Base-by-base conservation (phyloP, 179 eudicot species). In the Camellia oleifera region DNA sequence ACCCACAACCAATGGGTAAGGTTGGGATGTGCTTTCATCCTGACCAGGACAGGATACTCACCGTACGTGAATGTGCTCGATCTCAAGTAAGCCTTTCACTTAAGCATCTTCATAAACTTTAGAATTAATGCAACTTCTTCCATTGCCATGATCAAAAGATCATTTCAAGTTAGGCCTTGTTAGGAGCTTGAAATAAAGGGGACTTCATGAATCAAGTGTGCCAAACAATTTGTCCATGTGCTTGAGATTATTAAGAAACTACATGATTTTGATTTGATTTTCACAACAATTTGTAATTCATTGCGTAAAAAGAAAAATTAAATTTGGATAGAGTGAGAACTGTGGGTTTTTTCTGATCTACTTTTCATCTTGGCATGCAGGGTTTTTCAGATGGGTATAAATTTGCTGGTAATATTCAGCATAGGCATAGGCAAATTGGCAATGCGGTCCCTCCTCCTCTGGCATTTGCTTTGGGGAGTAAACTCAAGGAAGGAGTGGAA, bases 21-120 rank as follows among this genome's bases (percentile, higher is more conserved):
- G 98, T 95, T 12, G 97, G 97, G 72, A 95, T 93, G 98, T 93
- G 98, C 87, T 95, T 95, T 87, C 98, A 93, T 57, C 97, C 98
- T 23, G 97, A 93, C 69, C 97, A 93, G 81, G 98, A 95, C 77
- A 87, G 98, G 78, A 95, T 95, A 14, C 89, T 95, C 42, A 93
- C 98, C 7, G 97, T 95, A 14, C 97, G 97, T 52, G 98, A 95
- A 82, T 95, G 97, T 85, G 98, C 98, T 83, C 88, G 97, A 8
- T 93, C 97, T 83, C 98, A 95, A 80, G 98, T 90, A 91, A 84
- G 72, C 15, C 53, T 40, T 12, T 71, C 17, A 11, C 53, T 72
- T 26, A 52, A 42, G 10, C 15, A 32, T 72, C 32, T 32, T 32
- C 32, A 32, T 32, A 32, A 32, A 32, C 32, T 32, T 32, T 32